Conservation (phyloP, 139 green algal species). For the Spirogloea muscicola region DNA sequence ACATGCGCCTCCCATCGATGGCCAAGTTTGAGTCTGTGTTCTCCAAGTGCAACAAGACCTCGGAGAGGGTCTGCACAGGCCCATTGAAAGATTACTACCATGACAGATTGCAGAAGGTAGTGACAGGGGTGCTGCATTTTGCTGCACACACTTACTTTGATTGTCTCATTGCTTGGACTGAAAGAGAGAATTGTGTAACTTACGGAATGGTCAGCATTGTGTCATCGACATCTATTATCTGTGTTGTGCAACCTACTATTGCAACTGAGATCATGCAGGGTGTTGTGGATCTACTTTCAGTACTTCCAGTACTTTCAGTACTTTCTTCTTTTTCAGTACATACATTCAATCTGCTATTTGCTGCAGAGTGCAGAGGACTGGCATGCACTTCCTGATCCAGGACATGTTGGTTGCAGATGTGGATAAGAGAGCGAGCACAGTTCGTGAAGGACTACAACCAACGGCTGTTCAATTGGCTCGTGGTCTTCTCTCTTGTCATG, state of each 20-base stretch:
- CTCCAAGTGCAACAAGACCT: constrained; percentile 18
- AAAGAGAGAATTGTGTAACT: no score
- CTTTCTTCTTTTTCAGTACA: no score
- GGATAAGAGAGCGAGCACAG: constrained; percentile 17
- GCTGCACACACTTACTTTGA: no score
- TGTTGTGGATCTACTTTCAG: no score
- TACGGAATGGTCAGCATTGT: no score
- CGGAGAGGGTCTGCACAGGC: not conserved
- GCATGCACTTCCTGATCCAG: not conserved
- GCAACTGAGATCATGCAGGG: no score
- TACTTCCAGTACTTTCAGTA: no score
- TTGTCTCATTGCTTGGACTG: no score
- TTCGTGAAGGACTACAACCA: constrained; percentile 51
- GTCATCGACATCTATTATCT: no score
- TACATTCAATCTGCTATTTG: no score
- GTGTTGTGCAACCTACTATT: no score
- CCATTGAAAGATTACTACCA: constrained; percentile 15
- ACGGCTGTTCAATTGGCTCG: constrained; percentile 48
- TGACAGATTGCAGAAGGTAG: constrained; percentile 19
- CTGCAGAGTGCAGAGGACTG: not conserved
- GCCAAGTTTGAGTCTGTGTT: constrained; percentile 31
- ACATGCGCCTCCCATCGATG: constrained; percentile 41
- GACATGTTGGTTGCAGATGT: constrained; percentile 14
- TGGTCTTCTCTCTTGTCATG: constrained; percentile 31
- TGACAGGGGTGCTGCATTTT: no score